Evolutionary conservation across 2,329 filamentous ascomycete species (phyloP).

Genomic region (Cordyceps farinosa): DNA sequence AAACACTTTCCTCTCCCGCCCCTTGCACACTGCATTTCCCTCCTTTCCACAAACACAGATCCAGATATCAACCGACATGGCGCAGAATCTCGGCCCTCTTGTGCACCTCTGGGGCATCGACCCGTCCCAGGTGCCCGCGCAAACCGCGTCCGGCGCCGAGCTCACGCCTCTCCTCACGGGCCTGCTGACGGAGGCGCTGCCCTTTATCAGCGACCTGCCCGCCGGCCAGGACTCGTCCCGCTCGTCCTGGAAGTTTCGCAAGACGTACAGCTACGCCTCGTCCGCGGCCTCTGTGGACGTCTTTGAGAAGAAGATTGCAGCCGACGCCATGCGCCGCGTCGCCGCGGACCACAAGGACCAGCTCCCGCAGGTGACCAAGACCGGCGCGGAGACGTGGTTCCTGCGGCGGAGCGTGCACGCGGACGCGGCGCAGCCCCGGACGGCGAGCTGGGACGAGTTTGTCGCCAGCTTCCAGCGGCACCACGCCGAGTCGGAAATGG

Average conservation of each 20-base stretch:
- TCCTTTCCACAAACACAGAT: background rate
- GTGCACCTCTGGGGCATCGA: slow-evolving; percentile 53
- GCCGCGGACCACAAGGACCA: slow-evolving; percentile 30
- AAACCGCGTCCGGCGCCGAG: slow-evolving; percentile 37
- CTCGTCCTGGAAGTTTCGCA: slow-evolving; percentile 48
- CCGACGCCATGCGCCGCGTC: slow-evolving; percentile 40
- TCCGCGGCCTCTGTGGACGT: slow-evolving; percentile 51
- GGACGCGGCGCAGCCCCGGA: slow-evolving; percentile 46
- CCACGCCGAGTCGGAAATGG: slow-evolving; percentile 39
- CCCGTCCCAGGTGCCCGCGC: slow-evolving; percentile 44
- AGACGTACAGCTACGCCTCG: slow-evolving; percentile 45
- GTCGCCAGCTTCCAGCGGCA: slow-evolving; percentile 52
- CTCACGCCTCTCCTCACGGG: slow-evolving; percentile 49
- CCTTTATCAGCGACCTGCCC: slow-evolving; percentile 55
- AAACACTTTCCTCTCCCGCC: background rate
- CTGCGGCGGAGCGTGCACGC: slow-evolving; percentile 60
- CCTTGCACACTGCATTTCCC: background rate
- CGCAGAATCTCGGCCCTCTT: slow-evolving; percentile 38
- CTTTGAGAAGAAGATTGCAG: slow-evolving; percentile 47
- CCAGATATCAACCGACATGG: background rate
- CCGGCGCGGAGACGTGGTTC: slow-evolving; percentile 56
- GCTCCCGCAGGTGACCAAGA: slow-evolving; percentile 24
- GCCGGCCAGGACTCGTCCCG: slow-evolving; percentile 30
- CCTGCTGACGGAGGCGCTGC: slow-evolving; percentile 55
- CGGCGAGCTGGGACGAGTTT: slow-evolving; percentile 64